Percentiles rank a stretch among this genome's conserved stretches.
Conservation (phyloP, 371 early-diverging fungal genomes). For the Mortierella sp. region DNA sequence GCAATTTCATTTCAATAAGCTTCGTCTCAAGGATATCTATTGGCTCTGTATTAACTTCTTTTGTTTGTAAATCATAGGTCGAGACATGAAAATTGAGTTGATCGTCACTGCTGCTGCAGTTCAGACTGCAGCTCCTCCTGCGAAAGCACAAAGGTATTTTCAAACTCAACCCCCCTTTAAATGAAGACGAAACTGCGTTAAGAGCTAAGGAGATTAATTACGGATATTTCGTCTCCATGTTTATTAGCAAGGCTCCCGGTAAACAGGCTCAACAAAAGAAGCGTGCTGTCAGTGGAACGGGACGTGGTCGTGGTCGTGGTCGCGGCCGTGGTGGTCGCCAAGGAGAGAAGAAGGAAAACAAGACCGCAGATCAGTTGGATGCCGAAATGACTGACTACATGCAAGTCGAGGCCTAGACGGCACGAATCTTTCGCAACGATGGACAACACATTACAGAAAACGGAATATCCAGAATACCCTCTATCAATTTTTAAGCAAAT, state of each 20-base stretch:
- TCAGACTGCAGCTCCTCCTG: slow-evolving; percentile 33
- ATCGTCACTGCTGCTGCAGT: slow-evolving; percentile 67
- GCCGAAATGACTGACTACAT: slow-evolving; percentile 84
- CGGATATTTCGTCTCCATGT: background rate
- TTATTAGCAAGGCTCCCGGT: slow-evolving; percentile 16
- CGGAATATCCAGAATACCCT: too few relatives aligned
- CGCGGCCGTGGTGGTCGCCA: slow-evolving; percentile 54
- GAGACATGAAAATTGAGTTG: slow-evolving; percentile 81
- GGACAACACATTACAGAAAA: too few relatives aligned
- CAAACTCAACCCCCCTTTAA: background rate
- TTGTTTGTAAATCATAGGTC: slow-evolving; percentile 35
- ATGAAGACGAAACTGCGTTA: background rate
- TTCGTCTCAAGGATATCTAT: too few relatives aligned
- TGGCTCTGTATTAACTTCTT: background rate
- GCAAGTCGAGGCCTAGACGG: slow-evolving; percentile 59
- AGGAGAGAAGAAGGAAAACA: slow-evolving; percentile 57
- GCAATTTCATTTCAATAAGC: too few relatives aligned
- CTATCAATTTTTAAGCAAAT: too few relatives aligned
- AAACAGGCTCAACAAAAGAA: slow-evolving; percentile 21
- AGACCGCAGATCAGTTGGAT: slow-evolving; percentile 75
- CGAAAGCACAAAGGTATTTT: slow-evolving; percentile 31
- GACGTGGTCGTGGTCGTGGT: slow-evolving; percentile 46
- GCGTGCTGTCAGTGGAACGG: slow-evolving; percentile 22
- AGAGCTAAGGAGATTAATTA: background rate
- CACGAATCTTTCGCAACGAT: background rate